Evolutionary conservation across 371 early-diverging fungal genomes (phyloP), one percentile per base, ranked within the genome.

Genomic region (Mucor racemosus): DNA sequence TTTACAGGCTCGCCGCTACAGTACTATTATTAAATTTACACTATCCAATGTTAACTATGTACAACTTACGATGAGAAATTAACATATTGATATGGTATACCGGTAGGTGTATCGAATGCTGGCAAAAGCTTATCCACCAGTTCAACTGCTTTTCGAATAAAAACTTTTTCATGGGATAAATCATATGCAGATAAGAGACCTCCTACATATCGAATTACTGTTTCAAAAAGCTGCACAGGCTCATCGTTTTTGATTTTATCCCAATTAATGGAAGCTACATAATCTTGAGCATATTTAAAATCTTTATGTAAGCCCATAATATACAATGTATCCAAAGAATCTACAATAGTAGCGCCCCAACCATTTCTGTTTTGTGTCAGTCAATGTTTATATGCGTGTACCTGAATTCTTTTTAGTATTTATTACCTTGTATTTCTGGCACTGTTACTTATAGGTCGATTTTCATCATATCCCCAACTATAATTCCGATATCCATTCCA

Each of bases 141-240:
- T 19, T 88, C 80, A 0, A 74, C 76, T 1, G 88, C 84, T 64
- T 85, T 85, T 3, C 69, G 48, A 15, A 86, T 56, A 64, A 83
- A 81, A 8, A 83, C 26, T 1, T 54, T 39, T 34, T 86, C 80
- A 19, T 62, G 64, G 5, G 85, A 84, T 38, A 94, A 78, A 58
- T 95, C 87, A 71, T 94, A 91, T 1, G 95, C 93, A 19, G 89
- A 86, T 26, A 96, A 74, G 33, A 96, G 75, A 0, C 95, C 95
- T 14, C 97, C 98, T 14, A 97, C 80, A 42, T 94, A 88, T 0
- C 98, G 88, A 55, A 97, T 97, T 15, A 86, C 87, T 31, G 92
- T 92, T 76, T 97, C 98, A 76, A 97, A 97, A 58, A 86, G 74
- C 31, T 81, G 77, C 11, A 81, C 82, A 7, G 72, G 68, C 17